These are phyloP conservation scores for Osmozyma mogii DNA, from an alignment of 805 yeast species.

Conservation along the genomic window DNA sequence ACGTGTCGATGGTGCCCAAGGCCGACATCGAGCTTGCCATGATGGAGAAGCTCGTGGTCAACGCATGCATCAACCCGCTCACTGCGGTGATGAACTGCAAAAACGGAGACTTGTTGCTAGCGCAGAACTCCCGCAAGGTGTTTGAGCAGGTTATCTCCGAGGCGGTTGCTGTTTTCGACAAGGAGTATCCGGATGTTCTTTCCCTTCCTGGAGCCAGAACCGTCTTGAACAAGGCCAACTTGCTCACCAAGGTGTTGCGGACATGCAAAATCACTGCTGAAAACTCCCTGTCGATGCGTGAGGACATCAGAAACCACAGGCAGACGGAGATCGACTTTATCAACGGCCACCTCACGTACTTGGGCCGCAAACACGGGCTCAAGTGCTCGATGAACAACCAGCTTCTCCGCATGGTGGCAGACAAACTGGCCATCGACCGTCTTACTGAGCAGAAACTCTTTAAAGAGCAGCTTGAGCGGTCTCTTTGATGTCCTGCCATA, in stretches of 20 bases:
- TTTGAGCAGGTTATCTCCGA: constrained; percentile 36
- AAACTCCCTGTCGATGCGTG: constrained; percentile 67
- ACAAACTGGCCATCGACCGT: constrained; percentile 23
- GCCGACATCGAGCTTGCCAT: constrained; percentile 47
- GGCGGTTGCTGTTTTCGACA: constrained; percentile 33
- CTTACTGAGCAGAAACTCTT: constrained; percentile 22
- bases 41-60: constrained; percentile 68
- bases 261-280: constrained; percentile 34
- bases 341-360: constrained; percentile 65
- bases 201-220: constrained; percentile 23
- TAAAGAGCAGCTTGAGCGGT: constrained; percentile 16
- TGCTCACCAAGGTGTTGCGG: constrained; percentile 28
- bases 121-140: constrained; percentile 26
- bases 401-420: constrained; percentile 40
- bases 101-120: constrained; percentile 69
- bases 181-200: constrained; percentile 18
- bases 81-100: constrained; percentile 71
- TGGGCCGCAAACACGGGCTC: constrained; percentile 41
- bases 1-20: constrained; percentile 25
- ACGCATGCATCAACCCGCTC: constrained; percentile 76
- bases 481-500: constrained; percentile 18
- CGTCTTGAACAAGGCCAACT: constrained; percentile 24
- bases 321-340: constrained; percentile 75
- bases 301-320: constrained; percentile 48
- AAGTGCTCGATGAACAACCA: constrained; percentile 39